These are phyloP conservation scores for Amphichorda felina DNA, from an alignment of 2,329 filamentous ascomycete species.

Conservation along the genomic window DNA sequence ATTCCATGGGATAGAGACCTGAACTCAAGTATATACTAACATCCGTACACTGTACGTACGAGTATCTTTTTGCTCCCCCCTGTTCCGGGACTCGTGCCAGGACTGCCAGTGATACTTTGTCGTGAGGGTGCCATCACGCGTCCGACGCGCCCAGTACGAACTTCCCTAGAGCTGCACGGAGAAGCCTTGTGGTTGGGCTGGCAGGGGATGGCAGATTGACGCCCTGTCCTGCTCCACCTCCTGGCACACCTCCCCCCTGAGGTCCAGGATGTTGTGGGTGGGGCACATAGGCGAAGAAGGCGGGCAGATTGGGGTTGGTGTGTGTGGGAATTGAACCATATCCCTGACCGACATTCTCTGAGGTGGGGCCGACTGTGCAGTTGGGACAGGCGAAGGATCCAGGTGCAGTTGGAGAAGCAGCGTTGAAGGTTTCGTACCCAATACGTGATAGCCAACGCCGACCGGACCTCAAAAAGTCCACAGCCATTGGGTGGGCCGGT, in stretches of 20 bases:
- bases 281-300: not conserved
- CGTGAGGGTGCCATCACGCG: not conserved
- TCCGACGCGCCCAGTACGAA: constrained; percentile 2
- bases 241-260: not conserved
- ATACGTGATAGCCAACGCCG: constrained; percentile 2
- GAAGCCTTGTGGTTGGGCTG: not conserved
- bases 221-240: not conserved
- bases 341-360: constrained; percentile 18
- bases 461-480: too few relatives aligned
- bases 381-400: constrained; percentile 15
- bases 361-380: constrained; percentile 8
- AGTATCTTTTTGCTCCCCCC: too few relatives aligned
- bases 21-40: too few relatives aligned
- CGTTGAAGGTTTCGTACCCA: constrained; percentile 10
- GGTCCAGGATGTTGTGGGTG: not conserved
- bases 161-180: not conserved
- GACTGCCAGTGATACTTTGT: not conserved
- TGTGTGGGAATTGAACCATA: constrained; percentile 11
- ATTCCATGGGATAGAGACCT: too few relatives aligned
- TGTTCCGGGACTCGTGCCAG: too few relatives aligned
- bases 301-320: not conserved
- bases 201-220: not conserved
- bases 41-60: too few relatives aligned
- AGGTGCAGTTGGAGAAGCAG: constrained; percentile 14
- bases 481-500: not conserved